phyloP scores from a whole-genome alignment of 78 protist species.

The Dictyostelium intermedium region DNA sequence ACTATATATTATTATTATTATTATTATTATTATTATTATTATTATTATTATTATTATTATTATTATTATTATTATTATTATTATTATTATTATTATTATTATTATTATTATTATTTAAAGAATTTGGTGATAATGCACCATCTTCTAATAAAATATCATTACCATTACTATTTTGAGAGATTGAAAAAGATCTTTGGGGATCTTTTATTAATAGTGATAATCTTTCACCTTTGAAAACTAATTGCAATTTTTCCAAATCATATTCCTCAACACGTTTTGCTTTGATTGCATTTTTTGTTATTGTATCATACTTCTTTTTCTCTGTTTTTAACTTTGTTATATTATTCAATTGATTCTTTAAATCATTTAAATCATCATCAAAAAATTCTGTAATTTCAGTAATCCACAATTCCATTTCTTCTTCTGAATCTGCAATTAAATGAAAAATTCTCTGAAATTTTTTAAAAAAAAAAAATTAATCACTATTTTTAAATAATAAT shows the following conservation, averaged over 20 bases:
- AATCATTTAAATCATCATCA: constrained; percentile 54
- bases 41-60: not conserved
- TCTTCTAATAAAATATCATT: not conserved
- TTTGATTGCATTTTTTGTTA: not conserved
- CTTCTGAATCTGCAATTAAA: constrained; percentile 33
- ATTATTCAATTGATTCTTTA: constrained; percentile 28
- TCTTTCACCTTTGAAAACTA: constrained; percentile 59
- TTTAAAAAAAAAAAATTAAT: no score
- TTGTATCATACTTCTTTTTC: not conserved
- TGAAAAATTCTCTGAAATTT: constrained; percentile 20
- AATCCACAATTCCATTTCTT: constrained; percentile 35
- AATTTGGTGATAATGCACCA: not conserved
- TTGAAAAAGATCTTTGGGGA: not conserved
- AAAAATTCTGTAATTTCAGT: constrained; percentile 33
- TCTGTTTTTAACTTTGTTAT: not conserved
- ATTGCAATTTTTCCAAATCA: constrained; percentile 41
- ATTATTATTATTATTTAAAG: not conserved
- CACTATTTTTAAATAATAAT: no score
- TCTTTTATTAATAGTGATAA: constrained; percentile 15
- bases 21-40: not conserved
- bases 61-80: not conserved
- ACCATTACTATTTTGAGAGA: not conserved
- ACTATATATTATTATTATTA: not conserved
- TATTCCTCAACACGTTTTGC: not conserved
- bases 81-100: not conserved